Evolutionary conservation across 139 green algal species (phyloP).

Genomic region (Tetraselmis striata): DNA sequence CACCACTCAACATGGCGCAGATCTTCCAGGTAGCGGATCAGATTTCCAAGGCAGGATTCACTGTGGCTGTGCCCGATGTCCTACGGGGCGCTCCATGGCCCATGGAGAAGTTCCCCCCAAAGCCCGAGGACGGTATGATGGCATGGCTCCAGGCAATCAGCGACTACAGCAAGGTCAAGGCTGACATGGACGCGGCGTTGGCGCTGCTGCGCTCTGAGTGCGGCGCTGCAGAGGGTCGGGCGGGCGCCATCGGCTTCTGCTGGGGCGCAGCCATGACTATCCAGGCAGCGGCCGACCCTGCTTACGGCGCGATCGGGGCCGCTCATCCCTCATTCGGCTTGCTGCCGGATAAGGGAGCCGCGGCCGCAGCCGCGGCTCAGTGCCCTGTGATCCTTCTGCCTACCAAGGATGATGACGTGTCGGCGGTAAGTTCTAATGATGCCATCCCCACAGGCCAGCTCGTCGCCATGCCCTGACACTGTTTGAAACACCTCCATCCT

Average conservation of each 20-base stretch:
- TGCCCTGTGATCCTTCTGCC: slow-evolving; percentile 22
- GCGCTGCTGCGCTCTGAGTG: slow-evolving; percentile 10
- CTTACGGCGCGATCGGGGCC: not conserved
- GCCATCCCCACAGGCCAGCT: too few relatives aligned
- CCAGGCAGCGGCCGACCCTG: not conserved
- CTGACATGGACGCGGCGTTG: not conserved
- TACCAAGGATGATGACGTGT: not conserved
- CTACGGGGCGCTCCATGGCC: slow-evolving; percentile 24
- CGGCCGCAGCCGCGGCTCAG: not conserved
- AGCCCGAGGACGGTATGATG: slow-evolving; percentile 22
- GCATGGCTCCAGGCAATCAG: slow-evolving; percentile 8
- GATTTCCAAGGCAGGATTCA: slow-evolving; percentile 12
- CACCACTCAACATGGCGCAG: too few relatives aligned
- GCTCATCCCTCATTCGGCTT: not conserved
- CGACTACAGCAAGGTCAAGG: not conserved
- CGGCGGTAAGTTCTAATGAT: not conserved
- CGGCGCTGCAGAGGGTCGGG: slow-evolving; percentile 1
- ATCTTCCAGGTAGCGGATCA: slow-evolving; percentile 16
- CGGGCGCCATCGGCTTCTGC: slow-evolving; percentile 26
- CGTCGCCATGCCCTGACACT: too few relatives aligned
- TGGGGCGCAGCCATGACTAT: slow-evolving; percentile 22
- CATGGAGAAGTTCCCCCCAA: slow-evolving; percentile 22
- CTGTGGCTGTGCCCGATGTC: slow-evolving; percentile 17
- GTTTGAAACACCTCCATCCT: too few relatives aligned
- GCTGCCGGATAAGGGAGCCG: not conserved